Evolutionary conservation across 2,329 filamentous ascomycete species (phyloP).

Genomic region (Aspergillus ustus): DNA sequence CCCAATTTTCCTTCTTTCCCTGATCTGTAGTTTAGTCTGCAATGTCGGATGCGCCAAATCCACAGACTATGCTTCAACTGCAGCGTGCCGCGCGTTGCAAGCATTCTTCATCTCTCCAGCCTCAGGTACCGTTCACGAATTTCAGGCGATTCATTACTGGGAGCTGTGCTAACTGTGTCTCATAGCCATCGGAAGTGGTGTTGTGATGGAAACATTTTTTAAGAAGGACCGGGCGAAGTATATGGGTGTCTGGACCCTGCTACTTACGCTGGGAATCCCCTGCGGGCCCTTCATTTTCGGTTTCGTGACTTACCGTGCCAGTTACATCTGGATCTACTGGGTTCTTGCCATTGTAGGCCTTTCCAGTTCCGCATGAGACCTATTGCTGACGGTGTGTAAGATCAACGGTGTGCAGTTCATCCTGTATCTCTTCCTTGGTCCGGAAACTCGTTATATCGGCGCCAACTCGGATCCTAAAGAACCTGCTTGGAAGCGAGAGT

Average conservation of each 20-base stretch:
- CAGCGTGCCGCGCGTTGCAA: conserved; percentile 55
- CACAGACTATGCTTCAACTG: conserved; percentile 55
- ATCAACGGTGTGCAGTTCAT: conserved; percentile 62
- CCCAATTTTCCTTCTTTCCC: conserved; percentile 58
- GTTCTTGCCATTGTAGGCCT: conserved; percentile 57
- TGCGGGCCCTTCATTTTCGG: conserved; percentile 43
- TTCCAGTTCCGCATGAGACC: background rate
- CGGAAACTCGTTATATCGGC: conserved; percentile 59
- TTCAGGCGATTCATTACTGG: too few species aligned
- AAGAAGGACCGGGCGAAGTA: conserved; percentile 58
- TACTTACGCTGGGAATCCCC: conserved; percentile 59
- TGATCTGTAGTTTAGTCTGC: conserved; percentile 52
- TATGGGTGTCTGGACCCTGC: conserved; percentile 62
- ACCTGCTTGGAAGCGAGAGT: conserved; percentile 50
- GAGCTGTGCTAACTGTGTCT: conserved; percentile 4
- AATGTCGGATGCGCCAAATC: conserved; percentile 61
- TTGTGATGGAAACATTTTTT: conserved; percentile 64
- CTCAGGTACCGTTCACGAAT: conserved; percentile 27
- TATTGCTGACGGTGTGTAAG: conserved; percentile 34
- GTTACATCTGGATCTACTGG: conserved; percentile 65
- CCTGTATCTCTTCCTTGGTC: conserved; percentile 59
- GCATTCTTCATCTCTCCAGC: conserved; percentile 63
- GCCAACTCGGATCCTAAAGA: conserved; percentile 31
- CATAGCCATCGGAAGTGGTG: conserved; percentile 58
- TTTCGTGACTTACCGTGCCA: conserved; percentile 56